A percentile compares a stretch with the other conserved stretches of the same genome.
Conservation (phyloP, 2,329 filamentous ascomycete genomes). For the Raffaelea albimanens region DNA sequence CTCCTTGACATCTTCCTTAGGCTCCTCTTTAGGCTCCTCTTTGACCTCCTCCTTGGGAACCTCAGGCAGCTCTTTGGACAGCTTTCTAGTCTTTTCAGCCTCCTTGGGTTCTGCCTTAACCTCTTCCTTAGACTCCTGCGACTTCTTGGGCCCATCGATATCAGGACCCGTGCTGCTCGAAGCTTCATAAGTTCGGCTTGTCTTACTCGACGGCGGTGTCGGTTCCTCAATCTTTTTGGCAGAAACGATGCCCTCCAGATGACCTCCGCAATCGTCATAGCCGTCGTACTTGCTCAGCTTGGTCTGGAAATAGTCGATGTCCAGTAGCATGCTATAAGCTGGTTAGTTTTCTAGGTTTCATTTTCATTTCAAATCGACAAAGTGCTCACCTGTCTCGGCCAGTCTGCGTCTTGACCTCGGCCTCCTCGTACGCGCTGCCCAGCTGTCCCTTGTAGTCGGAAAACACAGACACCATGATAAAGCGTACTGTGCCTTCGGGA, state of each 20-base stretch:
- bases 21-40: background rate
- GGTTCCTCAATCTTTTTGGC: constrained; percentile 38
- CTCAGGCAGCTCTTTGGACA: background rate
- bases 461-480: constrained; percentile 84
- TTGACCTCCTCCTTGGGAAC: background rate
- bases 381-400: constrained; percentile 58
- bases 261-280: constrained; percentile 62
- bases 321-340: constrained; percentile 57
- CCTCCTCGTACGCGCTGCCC: constrained; percentile 58
- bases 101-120: background rate
- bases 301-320: constrained; percentile 62
- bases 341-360: background rate
- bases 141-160: background rate
- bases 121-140: background rate
- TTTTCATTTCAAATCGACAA: background rate
- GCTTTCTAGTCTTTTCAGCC: background rate
- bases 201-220: background rate
- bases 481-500: constrained; percentile 62
- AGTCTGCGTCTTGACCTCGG: constrained; percentile 52
- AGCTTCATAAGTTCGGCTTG: background rate
- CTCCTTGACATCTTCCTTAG: background rate
- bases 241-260: constrained; percentile 56
- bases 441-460: constrained; percentile 72
- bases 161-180: background rate
- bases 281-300: constrained; percentile 71